Conservation (phyloP, 1,284 basidiomycete genomes). For the Austroboletus niveus region DNA sequence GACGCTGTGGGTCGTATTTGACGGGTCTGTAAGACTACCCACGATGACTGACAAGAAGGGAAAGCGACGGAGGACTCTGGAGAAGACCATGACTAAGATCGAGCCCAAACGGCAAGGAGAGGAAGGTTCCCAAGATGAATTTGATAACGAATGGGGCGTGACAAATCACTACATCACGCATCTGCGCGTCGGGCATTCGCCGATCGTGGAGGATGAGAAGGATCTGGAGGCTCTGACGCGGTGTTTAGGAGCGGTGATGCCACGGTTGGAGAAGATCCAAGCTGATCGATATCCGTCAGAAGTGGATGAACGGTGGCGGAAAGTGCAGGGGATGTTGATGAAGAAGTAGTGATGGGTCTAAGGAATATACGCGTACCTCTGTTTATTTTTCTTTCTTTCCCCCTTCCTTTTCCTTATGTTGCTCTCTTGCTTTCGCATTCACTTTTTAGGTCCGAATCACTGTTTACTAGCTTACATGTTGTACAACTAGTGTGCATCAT, state of each 20-base stretch:
- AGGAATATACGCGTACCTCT: background rate
- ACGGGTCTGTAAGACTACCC: conserved; percentile 14
- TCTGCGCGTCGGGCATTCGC: conserved; percentile 21
- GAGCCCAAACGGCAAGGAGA: background rate
- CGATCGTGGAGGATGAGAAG: conserved; percentile 15
- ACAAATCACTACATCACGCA: conserved; percentile 18
- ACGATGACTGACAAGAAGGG: background rate
- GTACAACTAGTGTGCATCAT: background rate
- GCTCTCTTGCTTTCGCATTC: too few relatives aligned
- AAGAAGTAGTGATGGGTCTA: background rate
- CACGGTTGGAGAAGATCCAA: conserved; percentile 18
- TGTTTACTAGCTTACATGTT: background rate
- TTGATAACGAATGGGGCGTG: conserved; percentile 17
- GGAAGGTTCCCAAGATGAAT: background rate
- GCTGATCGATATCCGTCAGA: conserved; percentile 17
- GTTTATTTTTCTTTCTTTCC: background rate
- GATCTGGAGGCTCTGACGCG: conserved; percentile 4
- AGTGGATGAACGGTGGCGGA: conserved; percentile 11
- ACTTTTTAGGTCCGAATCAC: too few relatives aligned
- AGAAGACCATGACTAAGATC: background rate
- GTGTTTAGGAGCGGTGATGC: conserved; percentile 21
- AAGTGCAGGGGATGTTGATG: conserved; percentile 13
- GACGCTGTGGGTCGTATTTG: conserved; percentile 21
- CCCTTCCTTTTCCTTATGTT: background rate
- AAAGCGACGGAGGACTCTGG: background rate